Conservation (phyloP, 1,284 basidiomycete genomes). For the Leccinum pallidistipes region DNA sequence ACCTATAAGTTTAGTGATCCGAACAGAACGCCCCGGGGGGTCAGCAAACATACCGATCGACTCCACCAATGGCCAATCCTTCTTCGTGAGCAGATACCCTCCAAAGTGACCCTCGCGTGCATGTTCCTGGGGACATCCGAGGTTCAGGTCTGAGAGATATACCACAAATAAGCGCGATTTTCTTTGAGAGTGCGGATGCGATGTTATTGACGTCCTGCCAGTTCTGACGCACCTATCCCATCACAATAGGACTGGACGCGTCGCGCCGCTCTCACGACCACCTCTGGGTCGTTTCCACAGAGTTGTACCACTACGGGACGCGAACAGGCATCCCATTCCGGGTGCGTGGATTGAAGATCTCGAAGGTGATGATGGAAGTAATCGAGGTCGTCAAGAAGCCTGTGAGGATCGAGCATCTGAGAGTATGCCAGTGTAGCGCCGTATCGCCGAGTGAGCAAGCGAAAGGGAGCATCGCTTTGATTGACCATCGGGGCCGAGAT, state of each 20-base stretch:
- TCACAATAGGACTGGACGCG: conserved; percentile 59
- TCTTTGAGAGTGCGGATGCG: conserved; percentile 11
- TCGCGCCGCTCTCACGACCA: conserved; percentile 56
- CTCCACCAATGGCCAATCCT: conserved; percentile 68
- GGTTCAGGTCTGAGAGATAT: conserved; percentile 47
- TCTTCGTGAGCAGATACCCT: conserved; percentile 67
- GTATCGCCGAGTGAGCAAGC: conserved; percentile 55
- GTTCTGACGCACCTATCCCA: conserved; percentile 53
- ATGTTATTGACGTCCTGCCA: conserved; percentile 15
- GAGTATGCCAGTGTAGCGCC: conserved; percentile 66
- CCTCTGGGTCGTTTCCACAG: conserved; percentile 64
- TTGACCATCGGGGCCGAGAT: conserved; percentile 71
- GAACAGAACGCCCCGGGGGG: neutral
- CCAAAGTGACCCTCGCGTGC: conserved; percentile 70
- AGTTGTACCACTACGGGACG: conserved; percentile 68
- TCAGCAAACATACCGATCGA: conserved; percentile 47
- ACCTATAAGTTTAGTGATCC: neutral
- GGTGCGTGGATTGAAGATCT: conserved; percentile 43
- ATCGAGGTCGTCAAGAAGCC: conserved; percentile 55
- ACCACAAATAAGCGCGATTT: conserved; percentile 9
- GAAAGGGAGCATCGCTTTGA: conserved; percentile 72
- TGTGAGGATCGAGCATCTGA: conserved; percentile 67
- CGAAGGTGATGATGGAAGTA: conserved; percentile 61
- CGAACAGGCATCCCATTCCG: conserved; percentile 27
- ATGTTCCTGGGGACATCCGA: conserved; percentile 71